These are phyloP conservation scores for Bonia amplexicaulis DNA, from an alignment of 176 grass and related monocot genomes.

Conservation along the genomic window DNA sequence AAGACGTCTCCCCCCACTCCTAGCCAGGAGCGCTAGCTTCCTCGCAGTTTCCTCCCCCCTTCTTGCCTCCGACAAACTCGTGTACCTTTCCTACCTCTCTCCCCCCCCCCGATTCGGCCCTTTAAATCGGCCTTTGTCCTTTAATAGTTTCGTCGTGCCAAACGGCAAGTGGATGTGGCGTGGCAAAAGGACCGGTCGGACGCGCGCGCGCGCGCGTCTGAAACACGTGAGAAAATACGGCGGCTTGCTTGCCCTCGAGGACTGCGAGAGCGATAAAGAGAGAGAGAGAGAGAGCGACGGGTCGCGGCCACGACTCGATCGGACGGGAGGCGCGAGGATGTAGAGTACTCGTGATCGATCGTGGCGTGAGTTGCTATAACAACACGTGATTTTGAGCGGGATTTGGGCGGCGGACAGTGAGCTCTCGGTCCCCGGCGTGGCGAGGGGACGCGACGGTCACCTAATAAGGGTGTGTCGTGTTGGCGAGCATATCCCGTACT, in stretches of 20 bases:
- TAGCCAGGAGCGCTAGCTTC: background rate
- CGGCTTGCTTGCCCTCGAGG: background rate
- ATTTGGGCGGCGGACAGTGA: background rate
- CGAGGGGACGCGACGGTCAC: too few relatives aligned
- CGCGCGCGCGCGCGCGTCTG: background rate
- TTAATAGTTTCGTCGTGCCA: constrained; percentile 24
- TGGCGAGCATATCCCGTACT: too few relatives aligned
- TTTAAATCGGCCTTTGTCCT: background rate
- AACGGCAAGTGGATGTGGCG: constrained; percentile 18
- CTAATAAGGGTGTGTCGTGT: too few relatives aligned
- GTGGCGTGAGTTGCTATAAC: too few relatives aligned
- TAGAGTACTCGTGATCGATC: background rate
- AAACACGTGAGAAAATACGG: constrained; percentile 31
- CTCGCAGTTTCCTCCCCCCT: background rate
- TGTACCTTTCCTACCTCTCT: background rate
- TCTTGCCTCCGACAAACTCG: background rate
- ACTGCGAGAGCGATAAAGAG: background rate
- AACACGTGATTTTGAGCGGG: background rate
- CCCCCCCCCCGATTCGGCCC: background rate
- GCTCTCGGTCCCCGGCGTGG: background rate
- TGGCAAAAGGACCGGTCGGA: background rate
- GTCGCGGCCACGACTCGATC: background rate
- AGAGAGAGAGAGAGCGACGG: background rate
- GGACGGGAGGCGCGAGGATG: background rate
- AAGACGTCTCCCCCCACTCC: background rate